phyloP scores from a whole-genome alignment of 2,329 filamentous ascomycete species.

The Ascochyta fabae region DNA sequence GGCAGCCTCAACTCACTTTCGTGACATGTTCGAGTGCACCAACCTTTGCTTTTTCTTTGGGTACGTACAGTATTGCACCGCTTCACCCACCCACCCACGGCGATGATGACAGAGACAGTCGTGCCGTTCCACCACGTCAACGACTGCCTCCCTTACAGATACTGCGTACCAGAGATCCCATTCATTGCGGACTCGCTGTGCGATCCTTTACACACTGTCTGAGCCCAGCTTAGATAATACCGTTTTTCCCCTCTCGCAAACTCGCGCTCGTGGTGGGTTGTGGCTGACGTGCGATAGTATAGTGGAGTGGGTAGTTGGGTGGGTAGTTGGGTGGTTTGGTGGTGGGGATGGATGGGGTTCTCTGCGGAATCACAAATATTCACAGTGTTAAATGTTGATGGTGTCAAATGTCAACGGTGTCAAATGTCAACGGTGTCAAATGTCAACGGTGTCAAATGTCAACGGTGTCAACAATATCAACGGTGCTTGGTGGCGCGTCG shows the following conservation, averaged over 20 bases:
- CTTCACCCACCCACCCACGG: not conserved
- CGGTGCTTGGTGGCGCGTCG: constrained; percentile 9
- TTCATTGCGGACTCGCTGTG: constrained; percentile 14
- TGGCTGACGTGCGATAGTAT: constrained; percentile 1
- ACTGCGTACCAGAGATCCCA: constrained; percentile 31
- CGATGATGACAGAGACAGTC: constrained; percentile 16
- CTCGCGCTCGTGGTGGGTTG: not conserved
- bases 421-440: too few species aligned
- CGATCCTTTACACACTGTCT: constrained; percentile 5
- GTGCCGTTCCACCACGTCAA: not conserved
- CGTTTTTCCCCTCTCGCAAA: not conserved
- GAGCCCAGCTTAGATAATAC: not conserved
- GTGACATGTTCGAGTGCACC: not conserved
- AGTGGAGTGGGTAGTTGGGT: too few species aligned
- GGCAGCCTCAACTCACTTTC: not conserved
- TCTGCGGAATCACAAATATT: too few species aligned
- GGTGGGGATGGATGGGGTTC: too few species aligned
- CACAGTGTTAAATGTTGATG: too few species aligned
- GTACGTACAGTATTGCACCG: constrained; percentile 4
- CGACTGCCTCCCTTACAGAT: constrained; percentile 23
- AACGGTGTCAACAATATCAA: not conserved
- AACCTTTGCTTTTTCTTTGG: not conserved
- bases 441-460: too few species aligned
- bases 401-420: too few species aligned
- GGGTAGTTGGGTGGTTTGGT: not conserved